Percentiles rank a stretch among this genome's conserved stretches.
Evolutionary conservation across 1,139 yeast genomes (phyloP).

Genomic region (Yarrowia galli): DNA sequence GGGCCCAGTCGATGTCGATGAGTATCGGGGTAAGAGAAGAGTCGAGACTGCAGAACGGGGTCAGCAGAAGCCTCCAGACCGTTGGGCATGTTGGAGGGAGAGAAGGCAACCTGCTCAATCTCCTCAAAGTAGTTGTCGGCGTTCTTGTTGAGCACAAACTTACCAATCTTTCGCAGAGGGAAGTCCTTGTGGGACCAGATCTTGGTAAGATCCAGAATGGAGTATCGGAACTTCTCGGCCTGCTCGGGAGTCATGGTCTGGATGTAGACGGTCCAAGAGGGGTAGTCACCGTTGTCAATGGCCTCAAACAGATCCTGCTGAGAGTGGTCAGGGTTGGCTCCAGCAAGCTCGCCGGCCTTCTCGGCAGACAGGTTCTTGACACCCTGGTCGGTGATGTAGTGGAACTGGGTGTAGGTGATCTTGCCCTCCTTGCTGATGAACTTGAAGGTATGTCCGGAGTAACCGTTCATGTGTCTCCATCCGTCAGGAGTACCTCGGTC

Average conservation of each 20-base stretch:
- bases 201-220: constrained; percentile 66
- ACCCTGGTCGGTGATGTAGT: constrained; percentile 61
- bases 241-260: constrained; percentile 68
- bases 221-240: constrained; percentile 61
- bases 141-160: constrained; percentile 64
- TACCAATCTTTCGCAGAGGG: constrained; percentile 70
- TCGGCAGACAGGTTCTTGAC: constrained; percentile 57
- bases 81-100: constrained; percentile 76
- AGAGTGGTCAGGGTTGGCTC: constrained; percentile 61
- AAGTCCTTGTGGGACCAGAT: constrained; percentile 71
- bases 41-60: constrained; percentile 71
- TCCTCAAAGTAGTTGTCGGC: constrained; percentile 71
- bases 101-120: constrained; percentile 71
- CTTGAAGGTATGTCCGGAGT: constrained; percentile 69
- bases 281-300: constrained; percentile 60
- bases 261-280: constrained; percentile 61
- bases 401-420: constrained; percentile 64
- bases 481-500: constrained; percentile 69
- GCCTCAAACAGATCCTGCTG: constrained; percentile 58
- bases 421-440: constrained; percentile 62
- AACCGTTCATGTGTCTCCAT: constrained; percentile 65
- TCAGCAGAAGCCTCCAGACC: constrained; percentile 75
- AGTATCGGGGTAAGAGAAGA: constrained; percentile 76
- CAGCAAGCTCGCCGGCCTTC: constrained; percentile 59
- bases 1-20: constrained; percentile 63